Evolutionary conservation across 2,329 filamentous ascomycete species (phyloP).

Genomic region (Pseudogymnoascus sp.): DNA sequence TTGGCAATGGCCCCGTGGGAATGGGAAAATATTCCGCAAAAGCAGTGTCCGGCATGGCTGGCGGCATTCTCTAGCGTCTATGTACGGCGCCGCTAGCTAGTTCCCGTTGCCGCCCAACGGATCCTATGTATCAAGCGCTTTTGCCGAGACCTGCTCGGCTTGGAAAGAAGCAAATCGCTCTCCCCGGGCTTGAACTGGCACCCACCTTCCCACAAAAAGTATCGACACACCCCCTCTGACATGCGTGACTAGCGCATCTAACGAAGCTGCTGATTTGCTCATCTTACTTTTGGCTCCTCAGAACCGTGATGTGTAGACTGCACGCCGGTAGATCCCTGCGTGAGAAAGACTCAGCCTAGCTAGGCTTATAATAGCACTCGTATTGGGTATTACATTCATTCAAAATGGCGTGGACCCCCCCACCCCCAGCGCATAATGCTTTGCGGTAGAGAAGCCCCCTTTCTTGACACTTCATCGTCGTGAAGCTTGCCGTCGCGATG

Average conservation of each 20-base stretch:
- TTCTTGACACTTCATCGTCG: neutral
- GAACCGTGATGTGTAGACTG: neutral
- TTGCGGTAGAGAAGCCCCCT: neutral
- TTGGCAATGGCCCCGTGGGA: neutral
- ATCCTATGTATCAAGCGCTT: neutral
- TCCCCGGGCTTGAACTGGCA: neutral
- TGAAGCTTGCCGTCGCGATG: neutral
- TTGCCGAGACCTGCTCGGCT: neutral
- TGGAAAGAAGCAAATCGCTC: neutral
- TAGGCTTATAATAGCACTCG: neutral
- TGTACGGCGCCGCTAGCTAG: neutral
- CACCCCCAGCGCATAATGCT: neutral
- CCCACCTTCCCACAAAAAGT: neutral
- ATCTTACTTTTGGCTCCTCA: neutral
- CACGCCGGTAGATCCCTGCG: neutral
- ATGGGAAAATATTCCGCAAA: neutral
- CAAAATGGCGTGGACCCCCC: neutral
- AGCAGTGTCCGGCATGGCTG: neutral
- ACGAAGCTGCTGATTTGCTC: neutral
- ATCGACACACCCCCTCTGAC: neutral
- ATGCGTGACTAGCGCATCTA: neutral
- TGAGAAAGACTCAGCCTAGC: neutral
- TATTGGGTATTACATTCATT: neutral
- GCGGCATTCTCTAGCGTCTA: neutral
- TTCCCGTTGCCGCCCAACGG: neutral